Base-by-base conservation (phyloP, 2,329 filamentous ascomycete species). In the Metarhizium robertsii region DNA sequence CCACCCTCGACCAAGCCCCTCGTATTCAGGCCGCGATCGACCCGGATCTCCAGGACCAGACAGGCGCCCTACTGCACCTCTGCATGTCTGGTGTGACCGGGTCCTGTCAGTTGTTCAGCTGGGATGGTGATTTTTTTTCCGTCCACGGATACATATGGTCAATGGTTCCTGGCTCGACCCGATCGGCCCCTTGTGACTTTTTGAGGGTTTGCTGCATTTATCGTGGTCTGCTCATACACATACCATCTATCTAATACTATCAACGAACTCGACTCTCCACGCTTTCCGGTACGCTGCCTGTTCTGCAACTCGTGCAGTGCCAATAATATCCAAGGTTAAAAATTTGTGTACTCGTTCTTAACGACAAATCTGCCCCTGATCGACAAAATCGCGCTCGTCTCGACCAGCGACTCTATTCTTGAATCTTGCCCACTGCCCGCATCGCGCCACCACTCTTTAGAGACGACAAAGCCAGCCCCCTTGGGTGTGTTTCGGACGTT, bases 1-100 rank as follows among this genome's bases (percentile, higher is more conserved):
- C 45, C 45, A 48, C 25, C 45, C 45, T 30, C 25, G 14, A 48
- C 45, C 16, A 50, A n/a, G 36, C 18, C 40, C 25, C 46, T 54
- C 53, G 53, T 54, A 54, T 54, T 50, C 46, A 50, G 6, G 20
- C 30, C n/a, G 53, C 30, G 25, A 54, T 54, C 53, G 47, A 50
- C 36, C 47, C 53, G 36, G 47, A 50, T 45, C 52, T 29, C 42
- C 43, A 40, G 52, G 42, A n/a, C 30, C 30, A 43, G 52, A 47
- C 29, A 46, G 4, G 32, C 30, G 40, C 51, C 40, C 25, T 53
- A 46, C 51, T 53, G 51, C 51, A 53, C 6, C 10, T 7, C 8
- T 45, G n/a, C 38, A 40, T 30, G 52, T 30, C 32, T 48, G 52
- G 36, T 48, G 52, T 36, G 14, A 53, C 43, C n/a, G 49, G 34